Percentiles rank a stretch among this genome's conserved stretches.
Conservation (phyloP, 768 basidiomycete species). For the Podaxis rugospora region DNA sequence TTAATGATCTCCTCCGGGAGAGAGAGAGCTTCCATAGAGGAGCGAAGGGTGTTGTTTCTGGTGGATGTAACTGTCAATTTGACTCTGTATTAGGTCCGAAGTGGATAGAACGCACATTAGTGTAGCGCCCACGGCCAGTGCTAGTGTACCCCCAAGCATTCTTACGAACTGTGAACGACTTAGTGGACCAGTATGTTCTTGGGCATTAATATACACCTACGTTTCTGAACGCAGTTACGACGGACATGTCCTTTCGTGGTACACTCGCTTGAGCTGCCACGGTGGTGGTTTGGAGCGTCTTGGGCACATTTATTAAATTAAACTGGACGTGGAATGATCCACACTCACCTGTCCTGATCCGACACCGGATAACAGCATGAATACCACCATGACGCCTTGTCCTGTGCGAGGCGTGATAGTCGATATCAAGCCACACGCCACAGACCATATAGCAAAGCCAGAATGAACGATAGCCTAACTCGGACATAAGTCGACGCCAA, state of each 20-base stretch:
- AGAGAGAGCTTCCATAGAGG: constrained; percentile 32
- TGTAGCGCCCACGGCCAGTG: constrained; percentile 57
- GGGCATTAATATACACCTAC: constrained; percentile 21
- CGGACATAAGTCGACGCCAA: background rate
- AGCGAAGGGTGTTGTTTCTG: constrained; percentile 46
- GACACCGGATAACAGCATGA: constrained; percentile 53
- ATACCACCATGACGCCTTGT: constrained; percentile 50
- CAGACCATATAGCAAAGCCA: constrained; percentile 66
- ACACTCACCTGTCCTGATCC: constrained; percentile 55
- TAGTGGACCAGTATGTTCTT: background rate
- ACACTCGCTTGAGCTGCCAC: constrained; percentile 75
- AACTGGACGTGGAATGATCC: background rate
- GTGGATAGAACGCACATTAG: constrained; percentile 39
- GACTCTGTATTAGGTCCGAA: background rate
- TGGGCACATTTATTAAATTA: background rate
- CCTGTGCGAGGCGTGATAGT: constrained; percentile 48
- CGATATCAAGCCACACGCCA: constrained; percentile 69
- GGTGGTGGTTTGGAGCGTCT: constrained; percentile 62
- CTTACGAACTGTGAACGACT: constrained; percentile 50
- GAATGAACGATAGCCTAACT: constrained; percentile 49
- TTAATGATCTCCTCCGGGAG: constrained; percentile 35
- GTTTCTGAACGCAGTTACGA: constrained; percentile 66
- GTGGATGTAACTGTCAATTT: background rate
- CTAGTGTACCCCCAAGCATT: constrained; percentile 64
- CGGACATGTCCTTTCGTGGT: constrained; percentile 66